Evolutionary conservation across 2,329 filamentous ascomycete species (phyloP), one percentile per base, ranked within the genome.

Genomic region (Curvularia eragrostidis): DNA sequence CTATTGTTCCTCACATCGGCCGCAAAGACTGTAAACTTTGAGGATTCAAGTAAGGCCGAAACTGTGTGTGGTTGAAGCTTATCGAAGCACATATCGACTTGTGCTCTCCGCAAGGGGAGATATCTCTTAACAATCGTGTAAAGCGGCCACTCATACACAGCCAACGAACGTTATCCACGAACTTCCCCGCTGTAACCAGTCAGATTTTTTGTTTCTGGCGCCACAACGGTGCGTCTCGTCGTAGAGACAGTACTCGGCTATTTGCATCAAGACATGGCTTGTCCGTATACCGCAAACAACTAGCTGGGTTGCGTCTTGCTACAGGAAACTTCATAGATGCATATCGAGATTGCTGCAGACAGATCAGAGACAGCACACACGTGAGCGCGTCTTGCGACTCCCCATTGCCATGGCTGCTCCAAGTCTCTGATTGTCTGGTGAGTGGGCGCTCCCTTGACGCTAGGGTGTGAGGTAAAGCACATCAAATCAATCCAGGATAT

Each of bases 401-500:
- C 34, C 15, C n/a, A n/a, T 24, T 23, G 44, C 19, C 44, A 15
- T 21, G 18, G 18, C 15, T 32, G 12, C 12, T 47, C 36, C 41
- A 46, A 46, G 51, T 18, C 12, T 54, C 43, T 23, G 44, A 47
- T 34, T 47, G 39, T 42, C 24, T 42, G 39, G 39, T 12, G 15
- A 32, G 23, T 23, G 23, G 39, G 39, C 19, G 24, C 19, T 24
- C 23, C 23, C 13, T 42, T 3, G 39, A 42, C 39, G 21, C 39
- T 42, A 42, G 23, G 12, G 39, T 42, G 39, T 42, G 39, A 42
- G 23, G 52, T 53, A 54, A 51, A 55, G 18, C 28, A 47, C n/a
- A 47, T 21, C 26, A 32, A 42, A 42, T 42, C 39, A 42, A 24
- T 12, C 12, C 12, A 8, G 2, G 12, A 42, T 42, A 42, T 42